Percentiles rank a stretch among this genome's conserved stretches.
These are phyloP conservation scores for Alternaria tenuissima DNA, from an alignment of 2,329 filamentous ascomycete species.

Conservation along the genomic window DNA sequence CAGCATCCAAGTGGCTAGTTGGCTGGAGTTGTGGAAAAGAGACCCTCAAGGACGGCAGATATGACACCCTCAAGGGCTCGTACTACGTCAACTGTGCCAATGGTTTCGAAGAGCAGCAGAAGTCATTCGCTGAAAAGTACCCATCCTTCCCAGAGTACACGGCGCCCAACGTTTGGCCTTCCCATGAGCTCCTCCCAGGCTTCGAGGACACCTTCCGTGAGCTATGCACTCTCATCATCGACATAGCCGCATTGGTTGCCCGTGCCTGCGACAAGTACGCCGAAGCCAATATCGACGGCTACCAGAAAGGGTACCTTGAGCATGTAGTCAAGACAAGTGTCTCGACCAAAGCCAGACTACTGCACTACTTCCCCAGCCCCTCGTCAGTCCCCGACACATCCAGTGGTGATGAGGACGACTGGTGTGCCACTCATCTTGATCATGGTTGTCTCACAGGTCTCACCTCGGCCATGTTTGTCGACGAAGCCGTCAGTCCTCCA, in stretches of 20 bases:
- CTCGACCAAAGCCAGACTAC: conserved; percentile 87
- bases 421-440: conserved; percentile 91
- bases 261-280: conserved; percentile 90
- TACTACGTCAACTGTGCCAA: conserved; percentile 82
- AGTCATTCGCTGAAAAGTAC: conserved; percentile 56
- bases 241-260: conserved; percentile 87
- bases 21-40: conserved; percentile 86
- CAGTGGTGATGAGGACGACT: conserved; percentile 76
- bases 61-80: conserved; percentile 82
- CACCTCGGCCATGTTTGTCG: conserved; percentile 95
- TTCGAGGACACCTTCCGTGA: conserved; percentile 77
- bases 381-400: conserved; percentile 25
- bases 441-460: conserved; percentile 94
- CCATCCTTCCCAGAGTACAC: conserved; percentile 88
- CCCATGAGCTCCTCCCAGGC: conserved; percentile 71
- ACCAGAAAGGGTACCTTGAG: conserved; percentile 81
- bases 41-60: conserved; percentile 77
- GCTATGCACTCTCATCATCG: conserved; percentile 85
- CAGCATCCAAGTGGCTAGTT: conserved; percentile 66
- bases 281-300: conserved; percentile 76
- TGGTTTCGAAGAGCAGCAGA: conserved; percentile 68
- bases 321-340: conserved; percentile 83
- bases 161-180: conserved; percentile 88
- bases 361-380: conserved; percentile 85
- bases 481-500: conserved; percentile 67